Evolutionary conservation across 2,329 filamentous ascomycete species (phyloP).

Genomic region (Diaporthe ilicicola): DNA sequence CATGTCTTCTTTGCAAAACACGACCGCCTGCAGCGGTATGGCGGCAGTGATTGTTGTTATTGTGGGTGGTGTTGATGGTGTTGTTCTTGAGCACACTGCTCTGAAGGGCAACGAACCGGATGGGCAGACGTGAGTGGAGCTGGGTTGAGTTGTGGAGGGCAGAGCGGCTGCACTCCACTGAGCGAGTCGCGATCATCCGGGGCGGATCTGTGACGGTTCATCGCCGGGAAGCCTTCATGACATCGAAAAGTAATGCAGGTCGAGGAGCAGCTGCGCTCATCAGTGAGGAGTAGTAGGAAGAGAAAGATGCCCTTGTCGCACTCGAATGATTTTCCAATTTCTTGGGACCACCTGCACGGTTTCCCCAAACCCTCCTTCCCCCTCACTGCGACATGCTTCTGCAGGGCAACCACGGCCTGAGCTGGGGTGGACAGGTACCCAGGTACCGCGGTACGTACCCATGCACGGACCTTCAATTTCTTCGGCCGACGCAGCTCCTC

Average conservation of each 20-base stretch:
- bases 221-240: constrained; percentile 14
- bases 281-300: background rate
- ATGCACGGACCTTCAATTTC: constrained; percentile 13
- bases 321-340: background rate
- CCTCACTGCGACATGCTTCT: constrained; percentile 14
- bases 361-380: background rate
- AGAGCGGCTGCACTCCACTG: constrained; percentile 23
- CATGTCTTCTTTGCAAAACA: background rate
- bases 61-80: background rate
- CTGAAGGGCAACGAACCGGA: background rate
- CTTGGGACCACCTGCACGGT: background rate
- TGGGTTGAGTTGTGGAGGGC: constrained; percentile 21
- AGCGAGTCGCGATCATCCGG: constrained; percentile 31
- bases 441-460: constrained; percentile 5
- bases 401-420: background rate
- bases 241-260: background rate
- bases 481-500: background rate
- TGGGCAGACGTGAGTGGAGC: background rate
- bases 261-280: background rate
- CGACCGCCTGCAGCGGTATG: background rate
- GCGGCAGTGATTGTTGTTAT: background rate
- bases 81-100: background rate
- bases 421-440: background rate
- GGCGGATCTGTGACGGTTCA: constrained; percentile 26
- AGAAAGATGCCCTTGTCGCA: background rate